These are phyloP conservation scores for Pythium sp. DNA, from an alignment of 352 stramenopile genomes.

Conservation along the genomic window DNA sequence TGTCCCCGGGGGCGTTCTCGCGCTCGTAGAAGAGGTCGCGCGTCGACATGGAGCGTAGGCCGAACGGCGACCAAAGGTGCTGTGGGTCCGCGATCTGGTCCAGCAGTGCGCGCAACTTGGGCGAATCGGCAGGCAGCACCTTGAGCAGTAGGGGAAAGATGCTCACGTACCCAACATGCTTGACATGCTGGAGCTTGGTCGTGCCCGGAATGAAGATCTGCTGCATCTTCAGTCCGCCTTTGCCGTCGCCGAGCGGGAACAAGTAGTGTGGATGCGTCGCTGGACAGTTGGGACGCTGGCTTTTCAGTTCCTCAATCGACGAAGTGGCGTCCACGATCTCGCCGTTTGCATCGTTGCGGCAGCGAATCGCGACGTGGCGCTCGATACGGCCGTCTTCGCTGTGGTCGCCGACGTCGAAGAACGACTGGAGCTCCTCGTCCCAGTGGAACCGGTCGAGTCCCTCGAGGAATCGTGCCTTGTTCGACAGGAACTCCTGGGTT, in stretches of 20 bases:
- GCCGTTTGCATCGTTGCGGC: constrained; percentile 41
- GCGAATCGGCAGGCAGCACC: constrained; percentile 61
- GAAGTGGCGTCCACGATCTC: constrained; percentile 42
- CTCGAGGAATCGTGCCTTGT: constrained; percentile 36
- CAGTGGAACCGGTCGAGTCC: constrained; percentile 71
- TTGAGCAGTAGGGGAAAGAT: constrained; percentile 86
- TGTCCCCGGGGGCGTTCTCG: constrained; percentile 88
- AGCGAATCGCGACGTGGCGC: constrained; percentile 64
- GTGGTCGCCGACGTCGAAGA: constrained; percentile 82
- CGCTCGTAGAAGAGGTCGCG: constrained; percentile 84
- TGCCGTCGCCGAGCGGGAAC: constrained; percentile 79
- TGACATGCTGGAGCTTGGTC: constrained; percentile 65
- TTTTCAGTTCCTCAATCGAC: constrained; percentile 33
- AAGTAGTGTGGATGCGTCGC: constrained; percentile 59
- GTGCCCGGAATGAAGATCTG: constrained; percentile 63
- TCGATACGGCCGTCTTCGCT: constrained; percentile 70
- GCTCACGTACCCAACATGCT: constrained; percentile 87
- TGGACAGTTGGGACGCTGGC: constrained; percentile 42
- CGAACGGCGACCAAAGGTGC: constrained; percentile 77
- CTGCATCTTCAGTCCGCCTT: constrained; percentile 70
- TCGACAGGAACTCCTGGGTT: constrained; percentile 22
- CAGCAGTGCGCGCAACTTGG: constrained; percentile 57
- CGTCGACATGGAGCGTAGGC: constrained; percentile 86
- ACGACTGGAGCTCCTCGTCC: constrained; percentile 60
- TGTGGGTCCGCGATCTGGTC: constrained; percentile 52